Base-by-base conservation (phyloP, 768 basidiomycete species). In the Amanita muscaria region DNA sequence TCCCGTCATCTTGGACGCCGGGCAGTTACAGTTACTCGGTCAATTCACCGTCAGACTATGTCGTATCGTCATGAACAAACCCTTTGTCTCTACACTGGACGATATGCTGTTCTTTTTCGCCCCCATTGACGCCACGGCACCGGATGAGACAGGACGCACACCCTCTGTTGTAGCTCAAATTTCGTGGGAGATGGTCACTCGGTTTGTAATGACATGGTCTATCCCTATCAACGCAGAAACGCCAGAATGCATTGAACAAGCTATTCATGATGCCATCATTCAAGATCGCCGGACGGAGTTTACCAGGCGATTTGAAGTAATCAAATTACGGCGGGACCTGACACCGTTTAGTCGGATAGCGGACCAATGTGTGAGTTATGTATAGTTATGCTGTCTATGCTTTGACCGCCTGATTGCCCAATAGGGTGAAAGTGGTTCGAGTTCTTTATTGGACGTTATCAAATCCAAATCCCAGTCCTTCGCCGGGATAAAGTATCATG, bases 201-300 rank as follows among this genome's bases (percentile, higher is more conserved):
- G 69, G 18, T 81, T 74, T 3, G 77, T 71, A 6, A 61, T 67
- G 37, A 61, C 69, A 21, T 83, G 76, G 69, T 68, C 69, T 37
- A 61, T 66, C 7, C 67, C 73, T 3, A 65, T 88, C 18, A 65
- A 66, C 38, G 55, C 54, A 34, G 62, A 64, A 5, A 53, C 58
- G 12, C 25, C 65, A 11, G 61, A 67, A 42, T 56, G 60, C 6
- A 54, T 75, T 16, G 64, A 68, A 24, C 60, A 65, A 29, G 76
- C 73, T 39, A 58, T 83, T 15, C 55, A 69, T 40, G 83, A 88
- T 53, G 74, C 78, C 19, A 64, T 91, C 16, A 65, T 92, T 25
- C 84, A 88, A 59, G 88, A 90, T 53, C 70, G 86, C 47, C 70
- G 68, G 63, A 74, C 77, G n/a, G 85, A 86, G 56, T 85, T 81